Conservation (phyloP, 2,329 filamentous ascomycete species). For the Dothideomycetes sp. region DNA sequence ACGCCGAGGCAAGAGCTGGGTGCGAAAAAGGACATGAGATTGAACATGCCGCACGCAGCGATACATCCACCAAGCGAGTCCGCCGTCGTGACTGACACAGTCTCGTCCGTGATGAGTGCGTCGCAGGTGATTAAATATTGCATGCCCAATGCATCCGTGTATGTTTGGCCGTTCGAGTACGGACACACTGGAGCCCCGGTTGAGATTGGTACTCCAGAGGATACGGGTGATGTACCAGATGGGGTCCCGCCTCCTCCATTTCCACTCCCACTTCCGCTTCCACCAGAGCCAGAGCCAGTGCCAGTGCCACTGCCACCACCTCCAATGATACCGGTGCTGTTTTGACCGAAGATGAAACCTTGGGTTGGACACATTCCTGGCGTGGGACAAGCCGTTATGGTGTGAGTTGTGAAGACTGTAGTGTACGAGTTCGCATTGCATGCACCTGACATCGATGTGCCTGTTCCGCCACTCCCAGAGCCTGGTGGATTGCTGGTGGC, state of each 20-base stretch:
- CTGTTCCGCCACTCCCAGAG: conserved; percentile 2
- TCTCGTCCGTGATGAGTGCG: conserved; percentile 12
- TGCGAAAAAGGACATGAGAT: conserved; percentile 14
- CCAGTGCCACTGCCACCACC: neutral
- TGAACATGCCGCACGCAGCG: conserved; percentile 21
- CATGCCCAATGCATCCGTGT: conserved; percentile 15
- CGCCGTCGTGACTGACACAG: conserved; percentile 14
- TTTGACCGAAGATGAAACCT: conserved; percentile 6
- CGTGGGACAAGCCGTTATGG: conserved; percentile 18
- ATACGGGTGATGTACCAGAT: neutral
- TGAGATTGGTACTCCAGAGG: neutral
- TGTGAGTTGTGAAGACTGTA: conserved; percentile 20
- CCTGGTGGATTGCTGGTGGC: neutral
- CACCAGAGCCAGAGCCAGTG: no score
- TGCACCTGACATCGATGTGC: no score
- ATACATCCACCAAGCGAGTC: conserved; percentile 17
- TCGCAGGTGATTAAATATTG: conserved; percentile 18
- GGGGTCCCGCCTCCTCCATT: neutral
- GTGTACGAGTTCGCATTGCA: no score
- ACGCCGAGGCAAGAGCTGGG: conserved; percentile 17
- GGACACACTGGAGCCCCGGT: conserved; percentile 17
- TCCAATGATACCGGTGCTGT: conserved; percentile 5
- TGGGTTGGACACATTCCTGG: conserved; percentile 16
- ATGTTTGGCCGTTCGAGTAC: conserved; percentile 13
- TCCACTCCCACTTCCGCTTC: neutral